Base-by-base conservation (phyloP, 164 flowering plant genomes). In the Vitis rotundifolia region DNA sequence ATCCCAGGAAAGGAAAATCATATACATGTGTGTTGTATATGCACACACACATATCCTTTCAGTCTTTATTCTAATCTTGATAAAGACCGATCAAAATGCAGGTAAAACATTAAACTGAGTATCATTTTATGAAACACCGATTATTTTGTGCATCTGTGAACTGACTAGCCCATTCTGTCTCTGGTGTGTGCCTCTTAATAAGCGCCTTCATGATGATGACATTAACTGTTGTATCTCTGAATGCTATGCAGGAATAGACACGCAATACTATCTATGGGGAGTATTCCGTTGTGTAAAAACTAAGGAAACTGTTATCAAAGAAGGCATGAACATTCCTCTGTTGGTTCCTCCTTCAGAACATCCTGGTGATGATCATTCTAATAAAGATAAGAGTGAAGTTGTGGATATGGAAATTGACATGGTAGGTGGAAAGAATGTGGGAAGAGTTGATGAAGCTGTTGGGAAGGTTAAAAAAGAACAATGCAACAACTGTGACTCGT, bases 351-450 rank as follows among this genome's bases (percentile, higher is more conserved):
- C 61, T 63, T n/a, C 1, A 15, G 66, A 63, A 59, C 9, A 10
- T 37, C 37, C 14, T 3, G 2, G 3, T 29, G 63, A 55, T 19
- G 59, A 15, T 56, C 18, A 10, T 57, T 60, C 58, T 5, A 16
- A 31, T 11, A 49, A 19, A 49, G 68, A 61, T 52, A 7, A 19
- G 9, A 6, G 10, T 19, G 61, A 57, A 31, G 69, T 13, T 11
- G 48, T 15, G 28, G 78, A 80, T 47, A 80, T 72, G 87, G 87
- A 76, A 19, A 66, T 74, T 67, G 80, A 81, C 74, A 77, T 74
- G 78, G 44, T 58, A 1, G 84, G 81, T 11, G 84, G 81, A 47
- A 44, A 22, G 58, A 68, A 18, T 55, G 63, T 80, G 14, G 80
- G 81, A 59, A 64, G 10, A 10, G 15, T 66, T 63, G 83, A 79